Evolutionary conservation across 1,284 basidiomycete genomes (phyloP).

Genomic region (Leccinum holopus): DNA sequence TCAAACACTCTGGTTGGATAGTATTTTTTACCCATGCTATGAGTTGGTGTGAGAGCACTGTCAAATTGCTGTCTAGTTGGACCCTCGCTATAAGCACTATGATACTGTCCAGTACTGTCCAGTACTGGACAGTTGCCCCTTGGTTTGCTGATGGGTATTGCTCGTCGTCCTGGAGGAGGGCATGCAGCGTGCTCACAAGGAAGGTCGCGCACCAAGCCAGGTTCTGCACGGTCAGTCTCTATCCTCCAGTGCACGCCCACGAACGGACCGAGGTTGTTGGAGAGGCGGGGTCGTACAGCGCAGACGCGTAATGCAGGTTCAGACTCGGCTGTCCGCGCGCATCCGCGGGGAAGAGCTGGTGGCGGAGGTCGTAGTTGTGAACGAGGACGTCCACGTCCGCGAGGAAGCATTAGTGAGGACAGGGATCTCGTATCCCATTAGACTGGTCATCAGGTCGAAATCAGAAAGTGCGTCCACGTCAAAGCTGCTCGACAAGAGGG

Average conservation of each 20-base stretch:
- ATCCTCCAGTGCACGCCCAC: constrained; percentile 52
- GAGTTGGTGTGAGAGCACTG: too few species aligned
- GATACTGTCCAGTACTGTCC: too few species aligned
- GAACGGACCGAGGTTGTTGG: constrained; percentile 37
- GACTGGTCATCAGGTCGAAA: too few species aligned
- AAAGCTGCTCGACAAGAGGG: not conserved
- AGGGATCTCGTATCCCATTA: constrained; percentile 41
- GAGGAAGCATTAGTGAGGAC: not conserved
- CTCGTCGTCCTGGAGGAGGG: constrained; percentile 34
- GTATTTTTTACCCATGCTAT: too few species aligned
- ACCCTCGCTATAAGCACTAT: too few species aligned
- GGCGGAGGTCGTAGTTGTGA: not conserved
- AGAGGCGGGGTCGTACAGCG: constrained; percentile 38
- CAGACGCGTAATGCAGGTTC: constrained; percentile 38
- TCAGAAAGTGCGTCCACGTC: too few species aligned
- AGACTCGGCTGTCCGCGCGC: not conserved
- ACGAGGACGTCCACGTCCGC: not conserved
- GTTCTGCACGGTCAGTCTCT: constrained; percentile 41
- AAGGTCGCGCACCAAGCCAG: constrained; percentile 44
- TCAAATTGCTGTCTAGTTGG: too few species aligned
- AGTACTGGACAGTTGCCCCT: too few species aligned
- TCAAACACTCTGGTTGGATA: too few species aligned
- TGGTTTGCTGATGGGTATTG: not conserved
- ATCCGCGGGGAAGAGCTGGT: not conserved
- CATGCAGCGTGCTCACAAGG: constrained; percentile 40